Evolutionary conservation across 1,139 yeast species (phyloP), one percentile per base, ranked within the genome.

Genomic region (Yamadazyma friedrichii): DNA sequence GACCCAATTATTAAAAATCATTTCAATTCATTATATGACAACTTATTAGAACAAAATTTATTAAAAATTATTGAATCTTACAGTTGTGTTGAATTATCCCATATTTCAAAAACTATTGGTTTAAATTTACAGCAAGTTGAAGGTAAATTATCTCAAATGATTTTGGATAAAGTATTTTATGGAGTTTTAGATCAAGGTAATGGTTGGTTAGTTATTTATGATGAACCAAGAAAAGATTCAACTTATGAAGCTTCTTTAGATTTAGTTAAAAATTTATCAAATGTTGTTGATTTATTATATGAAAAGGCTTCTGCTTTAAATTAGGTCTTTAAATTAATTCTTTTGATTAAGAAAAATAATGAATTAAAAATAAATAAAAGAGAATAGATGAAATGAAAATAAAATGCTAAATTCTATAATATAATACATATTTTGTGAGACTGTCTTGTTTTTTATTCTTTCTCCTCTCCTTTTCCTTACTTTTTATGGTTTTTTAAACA

Each of bases 161-260:
- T 93, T 53, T 76, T 93, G 54, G 98, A 93, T 62, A 86, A 88
- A 59, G 88, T 91, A 12, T 88, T 94, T 55, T 86, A 84, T 57
- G 99, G 98, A 36, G 98, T 94, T 35, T 74, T 93, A 54, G 98
- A 93, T 62, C 99, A 93, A 70, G 98, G 98, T 35, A 91, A 91
- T 60, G 98, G 98, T 6, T 93, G 98, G 96, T 77, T 93, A 53
- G 84, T 89, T 52, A 81, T 93, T 44, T 93, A 88, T 57, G 95
- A 88, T 47, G 88, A 91, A 58, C 96, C 96, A 36, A 81, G 80
- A 58, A 80, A 82, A 48, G 98, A 93, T 62, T 88, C 89, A 33
- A 84, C 95, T 35, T 94, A 93, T 58, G 95, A 86, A 50, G 82
- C 93, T 38, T 87, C 95, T 31, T 77, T 93, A 51, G 95, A 87